These are phyloP conservation scores for Citrullus amarus DNA, from an alignment of 306 rosid species.

Conservation along the genomic window DNA sequence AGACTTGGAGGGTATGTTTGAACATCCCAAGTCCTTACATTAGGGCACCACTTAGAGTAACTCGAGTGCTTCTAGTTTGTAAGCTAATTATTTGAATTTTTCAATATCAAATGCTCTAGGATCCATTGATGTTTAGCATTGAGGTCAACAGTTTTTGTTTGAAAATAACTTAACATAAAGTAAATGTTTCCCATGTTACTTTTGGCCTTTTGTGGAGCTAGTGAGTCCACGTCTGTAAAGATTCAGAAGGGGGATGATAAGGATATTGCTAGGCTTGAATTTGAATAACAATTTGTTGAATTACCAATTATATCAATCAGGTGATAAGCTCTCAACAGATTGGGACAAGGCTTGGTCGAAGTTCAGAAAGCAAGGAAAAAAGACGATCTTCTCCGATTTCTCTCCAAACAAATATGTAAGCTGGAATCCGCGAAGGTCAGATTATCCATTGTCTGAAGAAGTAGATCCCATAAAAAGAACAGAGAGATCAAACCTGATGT, in stretches of 20 bases:
- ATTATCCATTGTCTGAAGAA: constrained; percentile 72
- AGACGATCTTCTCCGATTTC: constrained; percentile 40
- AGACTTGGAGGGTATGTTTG: not conserved
- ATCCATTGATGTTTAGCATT: not conserved
- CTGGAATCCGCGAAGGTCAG: constrained; percentile 68
- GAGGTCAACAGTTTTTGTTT: too few relatives aligned
- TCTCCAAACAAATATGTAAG: constrained; percentile 79
- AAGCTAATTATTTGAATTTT: not conserved
- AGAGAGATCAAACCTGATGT: constrained; percentile 71
- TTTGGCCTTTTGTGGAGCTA: too few relatives aligned
- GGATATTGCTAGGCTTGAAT: too few relatives aligned
- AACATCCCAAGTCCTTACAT: not conserved
- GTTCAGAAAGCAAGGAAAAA: constrained; percentile 63
- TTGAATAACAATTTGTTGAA: not conserved
- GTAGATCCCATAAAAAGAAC: constrained; percentile 83
- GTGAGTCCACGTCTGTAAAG: too few relatives aligned
- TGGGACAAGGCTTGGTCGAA: constrained; percentile 95
- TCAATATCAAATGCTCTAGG: not conserved
- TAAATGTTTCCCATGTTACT: not conserved
- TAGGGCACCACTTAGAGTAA: not conserved
- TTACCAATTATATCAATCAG: constrained; percentile 18
- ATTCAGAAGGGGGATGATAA: too few relatives aligned
- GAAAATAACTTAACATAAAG: not conserved
- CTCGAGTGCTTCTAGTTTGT: not conserved
- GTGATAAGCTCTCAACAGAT: constrained; percentile 64